Percentiles rank a stretch among this genome's conserved stretches.
These are phyloP conservation scores for Psilocybe mexicana DNA, from an alignment of 1,284 basidiomycete genomes.

Conservation along the genomic window DNA sequence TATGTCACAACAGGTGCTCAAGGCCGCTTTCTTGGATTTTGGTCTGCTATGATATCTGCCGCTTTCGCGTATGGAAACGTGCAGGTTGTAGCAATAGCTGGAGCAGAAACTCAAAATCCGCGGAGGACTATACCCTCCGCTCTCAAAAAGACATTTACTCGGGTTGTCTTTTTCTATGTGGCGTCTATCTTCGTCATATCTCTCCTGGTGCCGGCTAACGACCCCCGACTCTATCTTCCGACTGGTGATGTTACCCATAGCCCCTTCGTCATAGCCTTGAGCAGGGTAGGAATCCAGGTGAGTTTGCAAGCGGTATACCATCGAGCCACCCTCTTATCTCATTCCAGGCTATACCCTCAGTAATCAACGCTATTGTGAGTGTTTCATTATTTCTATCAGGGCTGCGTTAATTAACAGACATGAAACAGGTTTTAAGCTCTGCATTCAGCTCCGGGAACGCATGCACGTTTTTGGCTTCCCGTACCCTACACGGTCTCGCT, in stretches of 20 bases:
- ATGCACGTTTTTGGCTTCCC: constrained; percentile 31
- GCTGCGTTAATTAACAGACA: not conserved
- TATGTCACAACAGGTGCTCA: constrained; percentile 18
- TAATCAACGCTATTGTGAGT: constrained; percentile 29
- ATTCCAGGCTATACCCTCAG: constrained; percentile 26
- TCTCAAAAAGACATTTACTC: constrained; percentile 27
- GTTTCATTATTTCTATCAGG: not conserved
- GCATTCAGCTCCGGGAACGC: constrained; percentile 32
- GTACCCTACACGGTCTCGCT: constrained; percentile 31
- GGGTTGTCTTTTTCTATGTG: constrained; percentile 30
- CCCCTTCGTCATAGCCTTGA: constrained; percentile 31
- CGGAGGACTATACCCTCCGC: constrained; percentile 28
- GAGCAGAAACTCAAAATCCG: constrained; percentile 29
- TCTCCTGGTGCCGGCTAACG: constrained; percentile 28
- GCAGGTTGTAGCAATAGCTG: constrained; percentile 32
- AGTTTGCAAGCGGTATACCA: not conserved
- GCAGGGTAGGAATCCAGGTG: constrained; percentile 25
- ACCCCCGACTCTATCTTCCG: constrained; percentile 22
- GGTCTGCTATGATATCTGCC: constrained; percentile 32
- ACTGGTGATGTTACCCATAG: constrained; percentile 26
- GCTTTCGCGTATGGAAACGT: constrained; percentile 32
- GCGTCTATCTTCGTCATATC: constrained; percentile 30
- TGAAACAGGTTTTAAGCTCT: constrained; percentile 27
- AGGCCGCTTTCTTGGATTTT: constrained; percentile 29
- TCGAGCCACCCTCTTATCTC: not conserved